These are phyloP conservation scores for Monosporascus ibericus DNA, from an alignment of 2,329 filamentous ascomycete species.

Conservation along the genomic window DNA sequence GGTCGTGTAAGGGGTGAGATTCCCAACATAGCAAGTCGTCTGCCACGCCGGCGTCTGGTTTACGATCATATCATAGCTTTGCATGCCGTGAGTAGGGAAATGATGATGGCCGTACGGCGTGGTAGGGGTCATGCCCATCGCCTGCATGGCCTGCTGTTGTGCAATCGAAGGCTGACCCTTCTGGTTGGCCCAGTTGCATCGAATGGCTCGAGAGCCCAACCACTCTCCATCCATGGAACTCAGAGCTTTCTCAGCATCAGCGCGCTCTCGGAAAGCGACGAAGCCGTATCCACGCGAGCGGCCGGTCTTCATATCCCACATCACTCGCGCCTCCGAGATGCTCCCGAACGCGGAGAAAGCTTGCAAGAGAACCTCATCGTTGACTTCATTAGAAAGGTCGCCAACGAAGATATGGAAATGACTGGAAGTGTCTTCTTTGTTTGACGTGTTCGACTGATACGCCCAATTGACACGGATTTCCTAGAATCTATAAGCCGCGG, in stretches of 20 bases:
- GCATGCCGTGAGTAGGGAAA: slow-evolving; percentile 92
- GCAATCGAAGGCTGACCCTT: slow-evolving; percentile 99
- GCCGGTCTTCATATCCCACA: slow-evolving; percentile 99
- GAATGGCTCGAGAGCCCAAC: slow-evolving; percentile 95
- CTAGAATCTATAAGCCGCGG: slow-evolving; percentile 38
- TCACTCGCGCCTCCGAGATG: slow-evolving; percentile 95
- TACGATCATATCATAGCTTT: slow-evolving; percentile 96
- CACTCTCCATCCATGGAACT: slow-evolving; percentile 99
- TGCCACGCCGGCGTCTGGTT: slow-evolving; percentile 96
- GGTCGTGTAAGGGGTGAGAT: slow-evolving; percentile 94
- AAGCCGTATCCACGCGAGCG: slow-evolving; percentile 96
- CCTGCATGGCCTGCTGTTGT: slow-evolving; percentile 93
- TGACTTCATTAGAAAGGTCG: slow-evolving; percentile 96
- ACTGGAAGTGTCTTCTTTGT: slow-evolving; percentile 95
- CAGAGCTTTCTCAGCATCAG: slow-evolving; percentile 90
- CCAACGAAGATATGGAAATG: slow-evolving; percentile 99
- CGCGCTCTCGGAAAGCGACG: slow-evolving; percentile 90
- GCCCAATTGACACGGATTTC: slow-evolving; percentile 99
- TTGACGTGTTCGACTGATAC: slow-evolving; percentile 90
- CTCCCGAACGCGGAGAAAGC: slow-evolving; percentile 94
- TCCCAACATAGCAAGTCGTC: slow-evolving; percentile 96
- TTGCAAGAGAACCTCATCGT: slow-evolving; percentile 88
- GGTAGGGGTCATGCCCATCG: slow-evolving; percentile 97
- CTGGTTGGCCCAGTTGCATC: slow-evolving; percentile 99
- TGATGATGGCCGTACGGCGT: slow-evolving; percentile 96